Evolutionary conservation across 306 rosid species (phyloP).

Genomic region (Corylus americana): DNA sequence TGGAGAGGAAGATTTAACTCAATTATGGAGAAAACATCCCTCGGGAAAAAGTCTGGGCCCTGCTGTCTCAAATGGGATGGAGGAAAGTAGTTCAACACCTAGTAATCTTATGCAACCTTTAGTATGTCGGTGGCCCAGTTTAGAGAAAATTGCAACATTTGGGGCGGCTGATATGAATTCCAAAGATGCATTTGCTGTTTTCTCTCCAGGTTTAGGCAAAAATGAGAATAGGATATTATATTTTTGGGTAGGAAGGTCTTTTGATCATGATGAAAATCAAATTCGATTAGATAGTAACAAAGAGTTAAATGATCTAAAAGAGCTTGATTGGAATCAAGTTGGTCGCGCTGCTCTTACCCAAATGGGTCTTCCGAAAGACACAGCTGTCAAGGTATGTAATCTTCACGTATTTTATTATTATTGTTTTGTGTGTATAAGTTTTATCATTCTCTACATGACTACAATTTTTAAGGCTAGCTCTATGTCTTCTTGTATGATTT

Average conservation of each 20-base stretch:
- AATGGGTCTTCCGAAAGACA: slow-evolving; percentile 60
- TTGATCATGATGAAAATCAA: slow-evolving; percentile 44
- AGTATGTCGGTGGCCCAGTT: slow-evolving; percentile 78
- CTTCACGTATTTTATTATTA: not conserved
- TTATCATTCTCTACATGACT: not conserved
- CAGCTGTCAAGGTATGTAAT: slow-evolving; percentile 64
- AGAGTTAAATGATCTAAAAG: slow-evolving; percentile 45
- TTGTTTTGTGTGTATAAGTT: not conserved
- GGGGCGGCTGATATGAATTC: slow-evolving; percentile 64
- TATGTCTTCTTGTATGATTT: not conserved
- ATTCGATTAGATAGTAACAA: slow-evolving; percentile 53
- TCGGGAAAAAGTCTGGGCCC: slow-evolving; percentile 32
- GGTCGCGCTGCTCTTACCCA: slow-evolving; percentile 54
- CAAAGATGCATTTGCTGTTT: slow-evolving; percentile 65
- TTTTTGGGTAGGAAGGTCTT: slow-evolving; percentile 83
- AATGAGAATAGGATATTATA: slow-evolving; percentile 52
- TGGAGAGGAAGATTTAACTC: slow-evolving; percentile 40
- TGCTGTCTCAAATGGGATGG: slow-evolving; percentile 38
- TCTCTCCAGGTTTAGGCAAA: slow-evolving; percentile 50
- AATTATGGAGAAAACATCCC: slow-evolving; percentile 23
- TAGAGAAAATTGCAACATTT: slow-evolving; percentile 60
- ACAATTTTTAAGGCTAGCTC: no score
- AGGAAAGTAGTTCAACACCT: slow-evolving; percentile 36
- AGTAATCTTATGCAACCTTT: slow-evolving; percentile 35
- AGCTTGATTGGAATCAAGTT: slow-evolving; percentile 64